Evolutionary conservation across 495 filamentous ascomycete genomes (phyloP), one percentile per base, ranked within the genome.

Genomic region (Penicillium turbatum): DNA sequence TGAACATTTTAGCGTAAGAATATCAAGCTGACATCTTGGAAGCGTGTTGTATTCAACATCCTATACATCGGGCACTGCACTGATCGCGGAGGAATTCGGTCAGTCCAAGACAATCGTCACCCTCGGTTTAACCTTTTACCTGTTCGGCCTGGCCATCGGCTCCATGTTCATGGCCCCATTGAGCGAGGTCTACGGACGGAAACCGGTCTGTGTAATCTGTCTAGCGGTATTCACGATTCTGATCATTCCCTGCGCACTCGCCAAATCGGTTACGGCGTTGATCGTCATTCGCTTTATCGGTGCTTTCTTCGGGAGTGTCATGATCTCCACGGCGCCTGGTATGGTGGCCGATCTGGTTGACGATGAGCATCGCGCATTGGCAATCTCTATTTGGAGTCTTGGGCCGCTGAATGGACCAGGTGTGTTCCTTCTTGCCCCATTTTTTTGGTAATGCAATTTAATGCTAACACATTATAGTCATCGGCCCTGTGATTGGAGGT

Each of bases 41-140:
- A 81, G 80, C 27, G 86, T 96, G 21, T 71, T 95, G n/a, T 93
- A 92, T 67, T 88, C 84, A 12, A 95, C 91, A 2, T 87, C 83
- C 51, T 95, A 92, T 68, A 88, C 88, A 13, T 81, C 85, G 0
- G 84, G 82, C 29, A 79, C 83, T 19, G 73, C 82, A 0, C 82
- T 85, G 1, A 78, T 95, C 64, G 82, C 83, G 69, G 65, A 76
- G 15, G 81, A 88, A 47, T 95, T 89, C 62, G 62, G 74, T 43
- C 73, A 84, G 29, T 79, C 71, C 11, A 69, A 79, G 35, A 78
- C 82, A 0, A 58, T 87, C 24, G 81, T 82, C 12, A 88, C 88
- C 1, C 72, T 95, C 6, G 90, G 90, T 1, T 71, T 95, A 32
- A 93, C 90, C 2, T 87, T 84, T 8, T 95, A 93, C 57, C 63